A percentile compares a stretch with the other conserved stretches of the same genome.
Conservation (phyloP, 129 eudicot species). For the Centella asiatica region DNA sequence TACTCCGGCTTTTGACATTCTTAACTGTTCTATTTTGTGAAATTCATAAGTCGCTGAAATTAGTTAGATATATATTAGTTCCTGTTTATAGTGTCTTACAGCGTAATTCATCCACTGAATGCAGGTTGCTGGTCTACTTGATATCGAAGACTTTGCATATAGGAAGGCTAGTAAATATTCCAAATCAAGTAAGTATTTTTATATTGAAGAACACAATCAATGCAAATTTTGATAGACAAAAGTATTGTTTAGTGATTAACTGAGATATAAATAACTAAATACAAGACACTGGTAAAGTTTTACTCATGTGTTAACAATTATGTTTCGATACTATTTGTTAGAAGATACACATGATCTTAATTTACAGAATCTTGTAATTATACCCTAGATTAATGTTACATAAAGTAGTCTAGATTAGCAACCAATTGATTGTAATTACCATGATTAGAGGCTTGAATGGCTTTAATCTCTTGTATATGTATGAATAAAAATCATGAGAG, state of each 20-base stretch:
- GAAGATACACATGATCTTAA: too few species aligned
- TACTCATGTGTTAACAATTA: too few species aligned
- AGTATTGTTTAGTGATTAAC: too few species aligned
- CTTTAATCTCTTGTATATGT: too few species aligned
- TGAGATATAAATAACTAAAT: too few species aligned
- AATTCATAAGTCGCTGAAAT: neutral
- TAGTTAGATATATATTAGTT: neutral
- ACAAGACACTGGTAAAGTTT: neutral
- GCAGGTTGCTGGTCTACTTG: conserved; percentile 46
- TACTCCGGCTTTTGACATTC: neutral
- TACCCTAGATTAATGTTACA: too few species aligned
- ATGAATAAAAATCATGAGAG: too few species aligned
- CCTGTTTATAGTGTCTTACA: neutral
- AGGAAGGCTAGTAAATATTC: conserved; percentile 27
- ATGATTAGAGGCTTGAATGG: too few species aligned
- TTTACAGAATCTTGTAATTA: too few species aligned
- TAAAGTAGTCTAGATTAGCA: too few species aligned
- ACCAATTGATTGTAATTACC: too few species aligned
- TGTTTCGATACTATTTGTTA: too few species aligned
- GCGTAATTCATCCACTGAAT: neutral
- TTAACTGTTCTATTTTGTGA: neutral
- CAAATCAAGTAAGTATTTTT: conserved; percentile 24
- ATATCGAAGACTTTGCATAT: conserved; percentile 76
- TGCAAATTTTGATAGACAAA: neutral
- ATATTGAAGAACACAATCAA: neutral